A percentile compares a stretch with the other conserved stretches of the same genome.
phyloP scores from a whole-genome alignment of 2,329 filamentous ascomycete genomes.

The Colletotrichum sp. region DNA sequence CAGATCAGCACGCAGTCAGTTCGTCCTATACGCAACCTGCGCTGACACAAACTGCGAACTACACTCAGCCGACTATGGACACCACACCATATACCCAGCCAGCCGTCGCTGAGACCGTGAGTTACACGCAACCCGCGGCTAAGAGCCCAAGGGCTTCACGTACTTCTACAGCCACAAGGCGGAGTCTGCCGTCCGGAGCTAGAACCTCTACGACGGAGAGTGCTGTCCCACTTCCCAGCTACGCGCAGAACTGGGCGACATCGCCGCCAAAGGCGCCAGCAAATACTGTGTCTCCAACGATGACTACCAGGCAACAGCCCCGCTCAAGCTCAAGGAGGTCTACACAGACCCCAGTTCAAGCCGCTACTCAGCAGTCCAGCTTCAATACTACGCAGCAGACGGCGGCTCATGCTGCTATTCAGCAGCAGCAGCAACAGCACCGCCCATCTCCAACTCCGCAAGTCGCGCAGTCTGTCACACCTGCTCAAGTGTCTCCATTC shows the following conservation, averaged over 20 bases:
- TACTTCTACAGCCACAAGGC: not conserved
- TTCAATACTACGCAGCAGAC: conserved; percentile 12
- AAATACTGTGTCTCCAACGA: not conserved
- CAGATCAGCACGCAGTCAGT: not conserved
- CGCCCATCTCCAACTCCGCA: conserved; percentile 33
- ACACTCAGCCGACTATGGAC: not conserved
- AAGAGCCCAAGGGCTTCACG: not conserved
- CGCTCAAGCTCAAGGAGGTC: not conserved
- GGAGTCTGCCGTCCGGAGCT: conserved; percentile 15
- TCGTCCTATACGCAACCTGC: not conserved
- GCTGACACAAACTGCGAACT: not conserved
- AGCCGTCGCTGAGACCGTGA: not conserved
- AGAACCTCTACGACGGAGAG: not conserved
- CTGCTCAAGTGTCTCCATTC: conserved; percentile 34
- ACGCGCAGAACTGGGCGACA: conserved; percentile 3
- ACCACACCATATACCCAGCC: not conserved
- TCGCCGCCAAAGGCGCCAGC: not conserved
- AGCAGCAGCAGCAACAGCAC: conserved; percentile 31
- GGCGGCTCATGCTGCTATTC: conserved; percentile 21
- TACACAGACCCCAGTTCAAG: not conserved
- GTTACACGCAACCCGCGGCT: not conserved
- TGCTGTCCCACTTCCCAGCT: not conserved
- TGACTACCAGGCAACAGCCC: not conserved
- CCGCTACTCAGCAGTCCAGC: not conserved
- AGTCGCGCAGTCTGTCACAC: conserved; percentile 16